phyloP scores from a whole-genome alignment of 2,329 filamentous ascomycete genomes.

The Penicillium sp. region DNA sequence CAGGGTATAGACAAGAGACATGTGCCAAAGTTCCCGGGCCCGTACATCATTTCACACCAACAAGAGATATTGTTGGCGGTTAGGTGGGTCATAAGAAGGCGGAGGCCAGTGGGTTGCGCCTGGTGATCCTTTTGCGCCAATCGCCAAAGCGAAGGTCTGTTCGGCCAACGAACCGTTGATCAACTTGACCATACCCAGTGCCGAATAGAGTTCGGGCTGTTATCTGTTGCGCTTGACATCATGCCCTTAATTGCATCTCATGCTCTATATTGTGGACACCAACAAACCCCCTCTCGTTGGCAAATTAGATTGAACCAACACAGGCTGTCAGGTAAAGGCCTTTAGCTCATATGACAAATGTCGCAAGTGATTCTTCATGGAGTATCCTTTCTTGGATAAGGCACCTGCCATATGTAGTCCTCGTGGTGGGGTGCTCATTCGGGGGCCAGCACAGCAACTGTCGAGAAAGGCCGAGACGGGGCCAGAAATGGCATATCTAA shows the following conservation, averaged over 20 bases:
- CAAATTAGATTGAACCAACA: constrained; percentile 13
- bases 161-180: constrained; percentile 14
- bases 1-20: constrained; percentile 18
- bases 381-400: constrained; percentile 4
- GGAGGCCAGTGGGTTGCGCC: constrained; percentile 19
- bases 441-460: constrained; percentile 13
- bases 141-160: constrained; percentile 5
- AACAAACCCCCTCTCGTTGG: constrained; percentile 6
- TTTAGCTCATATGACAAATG: constrained; percentile 14
- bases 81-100: constrained; percentile 33
- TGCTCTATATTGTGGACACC: constrained; percentile 5
- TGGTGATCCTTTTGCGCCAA: constrained; percentile 13
- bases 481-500: not conserved
- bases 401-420: constrained; percentile 13
- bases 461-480: constrained; percentile 1
- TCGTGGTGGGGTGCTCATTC: constrained; percentile 5
- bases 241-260: constrained; percentile 9
- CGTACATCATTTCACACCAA: constrained; percentile 27
- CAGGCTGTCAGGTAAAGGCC: constrained; percentile 11
- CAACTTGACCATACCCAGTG: constrained; percentile 9
- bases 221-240: constrained; percentile 18
- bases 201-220: constrained; percentile 12
- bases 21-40: constrained; percentile 14
- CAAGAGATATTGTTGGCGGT: constrained; percentile 30
- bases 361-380: constrained; percentile 2